phyloP scores from a whole-genome alignment of 371 early-diverging fungal species.

The Haplosporangium sp. region DNA sequence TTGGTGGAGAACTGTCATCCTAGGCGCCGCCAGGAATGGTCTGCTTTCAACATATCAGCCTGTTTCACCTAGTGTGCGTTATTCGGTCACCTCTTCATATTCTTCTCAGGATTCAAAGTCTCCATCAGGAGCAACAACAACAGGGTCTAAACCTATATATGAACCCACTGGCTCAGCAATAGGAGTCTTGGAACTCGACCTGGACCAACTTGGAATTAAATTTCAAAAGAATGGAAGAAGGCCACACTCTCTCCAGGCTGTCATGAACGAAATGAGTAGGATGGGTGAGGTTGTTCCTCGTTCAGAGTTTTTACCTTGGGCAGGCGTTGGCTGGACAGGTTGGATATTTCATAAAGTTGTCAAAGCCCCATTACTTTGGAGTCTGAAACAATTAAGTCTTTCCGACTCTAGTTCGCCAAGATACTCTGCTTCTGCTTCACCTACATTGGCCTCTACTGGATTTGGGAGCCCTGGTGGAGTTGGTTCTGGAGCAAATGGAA shows the following conservation, averaged over 20 bases:
- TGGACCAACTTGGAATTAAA: slow-evolving; percentile 28
- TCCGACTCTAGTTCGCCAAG: slow-evolving; percentile 29
- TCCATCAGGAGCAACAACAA: not conserved
- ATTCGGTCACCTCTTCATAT: not conserved
- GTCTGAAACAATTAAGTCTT: slow-evolving; percentile 40
- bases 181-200: slow-evolving; percentile 44
- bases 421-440: slow-evolving; percentile 15
- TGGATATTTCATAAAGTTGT: slow-evolving; percentile 52
- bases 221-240: slow-evolving; percentile 32
- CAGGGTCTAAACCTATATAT: slow-evolving; percentile 7
- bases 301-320: slow-evolving; percentile 51
- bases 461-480: slow-evolving; percentile 12
- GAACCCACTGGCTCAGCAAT: slow-evolving; percentile 46
- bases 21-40: slow-evolving; percentile 46
- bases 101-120: not conserved
- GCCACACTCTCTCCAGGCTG: slow-evolving; percentile 31
- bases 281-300: slow-evolving; percentile 33
- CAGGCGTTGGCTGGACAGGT: slow-evolving; percentile 38
- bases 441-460: slow-evolving; percentile 23
- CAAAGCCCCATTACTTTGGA: slow-evolving; percentile 44
- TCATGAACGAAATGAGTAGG: slow-evolving; percentile 37
- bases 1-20: slow-evolving; percentile 44
- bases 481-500: slow-evolving; percentile 13
- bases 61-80: not conserved
- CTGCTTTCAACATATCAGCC: slow-evolving; percentile 39